Percentiles rank a stretch among this genome's conserved stretches.
phyloP scores from a whole-genome alignment of 202 grass and related monocot species.

The Panicum virgatum region DNA sequence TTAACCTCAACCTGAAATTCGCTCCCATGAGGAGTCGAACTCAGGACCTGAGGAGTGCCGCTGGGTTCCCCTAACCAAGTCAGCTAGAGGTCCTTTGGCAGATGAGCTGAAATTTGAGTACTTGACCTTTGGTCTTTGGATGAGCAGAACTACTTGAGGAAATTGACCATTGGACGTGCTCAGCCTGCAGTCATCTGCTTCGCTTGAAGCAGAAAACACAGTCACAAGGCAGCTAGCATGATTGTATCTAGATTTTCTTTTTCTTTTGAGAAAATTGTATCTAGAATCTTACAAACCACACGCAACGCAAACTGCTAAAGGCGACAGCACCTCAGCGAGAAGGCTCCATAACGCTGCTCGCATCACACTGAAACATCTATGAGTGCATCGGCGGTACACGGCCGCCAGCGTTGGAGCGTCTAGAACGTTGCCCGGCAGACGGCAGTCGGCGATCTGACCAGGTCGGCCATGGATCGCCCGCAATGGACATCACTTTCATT shows the following conservation, averaged over 20 bases:
- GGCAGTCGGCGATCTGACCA: background rate
- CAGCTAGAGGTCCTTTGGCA: too few relatives aligned
- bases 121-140: background rate
- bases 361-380: background rate
- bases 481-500: constrained; percentile 14
- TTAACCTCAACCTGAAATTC: too few relatives aligned
- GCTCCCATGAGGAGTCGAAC: too few relatives aligned
- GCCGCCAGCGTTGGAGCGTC: background rate
- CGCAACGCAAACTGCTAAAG: background rate
- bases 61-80: too few relatives aligned
- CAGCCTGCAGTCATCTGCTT: background rate
- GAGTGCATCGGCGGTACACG: background rate
- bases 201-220: background rate
- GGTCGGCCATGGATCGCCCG: constrained; percentile 15
- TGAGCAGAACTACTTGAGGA: background rate
- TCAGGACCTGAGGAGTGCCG: too few relatives aligned
- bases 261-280: too few relatives aligned
- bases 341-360: background rate
- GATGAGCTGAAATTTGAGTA: background rate
- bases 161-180: background rate
- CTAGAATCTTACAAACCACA: background rate
- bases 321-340: background rate
- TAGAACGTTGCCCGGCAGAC: constrained; percentile 19
- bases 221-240: background rate
- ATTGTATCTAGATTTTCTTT: too few relatives aligned